Base-by-base conservation (phyloP, 257 asterid species). In the Avicennia marina region DNA sequence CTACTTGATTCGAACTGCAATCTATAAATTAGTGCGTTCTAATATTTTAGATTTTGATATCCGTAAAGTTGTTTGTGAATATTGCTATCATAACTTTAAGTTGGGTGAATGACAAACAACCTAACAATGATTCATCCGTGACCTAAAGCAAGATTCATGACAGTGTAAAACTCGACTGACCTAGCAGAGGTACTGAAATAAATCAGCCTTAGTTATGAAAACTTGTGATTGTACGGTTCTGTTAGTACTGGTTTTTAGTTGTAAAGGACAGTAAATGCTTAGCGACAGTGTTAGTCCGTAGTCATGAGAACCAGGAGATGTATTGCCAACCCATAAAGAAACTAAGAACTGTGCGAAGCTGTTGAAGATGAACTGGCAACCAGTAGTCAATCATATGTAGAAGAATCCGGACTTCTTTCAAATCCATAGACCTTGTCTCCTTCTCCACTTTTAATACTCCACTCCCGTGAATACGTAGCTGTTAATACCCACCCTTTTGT, bases 391-490 rank as follows among this genome's bases (percentile, higher is more conserved):
- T 43, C 49, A 43, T n/a, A n/a, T n/a, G n/a, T 16, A 43, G 24
- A 16, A 43, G 11, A 43, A 16, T 16, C 45, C 45, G 15, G 4
- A 9, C 41, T 36, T 36, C 41, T 15, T 9, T 36, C 12, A 4
- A 36, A 36, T 24, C 42, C 22, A 51, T 32, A 12, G 11, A 27
- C 33, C 38, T 2, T 49, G 11, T 32, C 29, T 26, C 19, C 48
- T 36, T 42, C 12, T 17, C 1, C 24, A 42, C 0, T 2, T 16
- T 42, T 8, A 21, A 11, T 16, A n/a, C 52, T 27, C 16, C 22
- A 31, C 50, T 2, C 40, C 66, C 69, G 70, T 67, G 78, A 72
- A 51, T 63, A n/a, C n/a, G 19, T 47, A 39, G n/a, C n/a, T n/a
- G 36, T 16, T 59, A 60, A 40, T 31, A 41, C 20, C 58, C 41